These are phyloP conservation scores for Penicillium palitans DNA, from an alignment of 2,329 filamentous ascomycete species.

Conservation along the genomic window DNA sequence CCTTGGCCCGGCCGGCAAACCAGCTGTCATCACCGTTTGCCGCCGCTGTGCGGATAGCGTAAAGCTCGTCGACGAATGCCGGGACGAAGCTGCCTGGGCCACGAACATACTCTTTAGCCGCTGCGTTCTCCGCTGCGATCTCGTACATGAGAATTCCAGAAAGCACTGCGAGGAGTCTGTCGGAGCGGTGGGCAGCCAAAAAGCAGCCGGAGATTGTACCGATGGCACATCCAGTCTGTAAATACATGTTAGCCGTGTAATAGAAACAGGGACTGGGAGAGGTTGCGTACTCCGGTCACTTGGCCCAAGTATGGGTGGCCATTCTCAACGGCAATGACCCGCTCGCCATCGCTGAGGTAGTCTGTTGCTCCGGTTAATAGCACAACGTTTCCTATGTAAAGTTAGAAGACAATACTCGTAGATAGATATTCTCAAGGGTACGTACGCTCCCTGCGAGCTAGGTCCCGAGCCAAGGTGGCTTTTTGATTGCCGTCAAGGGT, in stretches of 20 bases:
- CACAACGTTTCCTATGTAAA: conserved; percentile 58
- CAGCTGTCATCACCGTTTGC: conserved; percentile 36
- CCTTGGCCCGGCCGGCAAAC: conserved; percentile 40
- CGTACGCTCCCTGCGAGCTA: conserved; percentile 65
- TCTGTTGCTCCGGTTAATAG: conserved; percentile 81
- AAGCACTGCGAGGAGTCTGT: conserved; percentile 71
- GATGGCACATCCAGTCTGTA: conserved; percentile 73
- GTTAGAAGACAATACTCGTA: not conserved
- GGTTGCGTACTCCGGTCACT: conserved; percentile 44
- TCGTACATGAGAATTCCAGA: conserved; percentile 77
- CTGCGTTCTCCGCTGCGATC: conserved; percentile 70
- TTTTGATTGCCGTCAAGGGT: conserved; percentile 56
- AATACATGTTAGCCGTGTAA: not conserved
- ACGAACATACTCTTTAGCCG: conserved; percentile 58
- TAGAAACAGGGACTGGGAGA: not conserved
- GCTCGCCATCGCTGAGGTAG: conserved; percentile 71
- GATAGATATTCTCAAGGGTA: not conserved
- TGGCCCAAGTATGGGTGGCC: conserved; percentile 63
- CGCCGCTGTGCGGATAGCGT: conserved; percentile 42
- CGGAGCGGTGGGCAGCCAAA: conserved; percentile 62
- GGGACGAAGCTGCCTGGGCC: conserved; percentile 87
- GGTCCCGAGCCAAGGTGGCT: conserved; percentile 60
- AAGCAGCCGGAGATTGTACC: conserved; percentile 79
- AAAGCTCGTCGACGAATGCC: conserved; percentile 74
- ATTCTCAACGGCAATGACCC: conserved; percentile 69